A percentile compares a stretch with the other conserved stretches of the same genome.
These are phyloP conservation scores for Magnolia officinalis DNA, from an alignment of 164 flowering plant genomes.

Conservation along the genomic window DNA sequence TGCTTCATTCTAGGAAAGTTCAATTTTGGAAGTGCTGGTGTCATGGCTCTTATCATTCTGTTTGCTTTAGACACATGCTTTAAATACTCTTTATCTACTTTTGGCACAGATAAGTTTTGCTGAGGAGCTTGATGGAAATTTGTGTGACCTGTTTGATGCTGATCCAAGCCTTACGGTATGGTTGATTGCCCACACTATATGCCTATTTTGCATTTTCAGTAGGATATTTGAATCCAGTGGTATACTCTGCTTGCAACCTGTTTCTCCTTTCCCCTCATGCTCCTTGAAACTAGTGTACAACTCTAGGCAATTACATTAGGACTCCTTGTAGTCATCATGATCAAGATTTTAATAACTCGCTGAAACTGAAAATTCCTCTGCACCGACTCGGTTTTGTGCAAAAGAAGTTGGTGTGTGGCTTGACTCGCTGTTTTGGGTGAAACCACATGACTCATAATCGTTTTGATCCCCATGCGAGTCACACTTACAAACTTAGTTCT, in stretches of 20 bases:
- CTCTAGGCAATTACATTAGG: not conserved
- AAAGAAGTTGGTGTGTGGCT: not conserved
- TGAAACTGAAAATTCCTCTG: not conserved
- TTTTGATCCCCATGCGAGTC: not conserved
- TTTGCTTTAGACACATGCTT: not conserved
- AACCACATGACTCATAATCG: not conserved
- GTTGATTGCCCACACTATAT: not conserved
- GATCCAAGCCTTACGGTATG: conserved; percentile 31
- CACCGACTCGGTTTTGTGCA: not conserved
- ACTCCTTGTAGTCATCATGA: not conserved
- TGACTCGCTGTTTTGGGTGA: not conserved
- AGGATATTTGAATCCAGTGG: not conserved
- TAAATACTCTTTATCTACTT: not conserved
- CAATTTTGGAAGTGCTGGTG: too few species aligned
- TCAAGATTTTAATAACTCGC: not conserved
- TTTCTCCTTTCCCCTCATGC: not conserved
- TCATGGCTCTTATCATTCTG: not conserved
- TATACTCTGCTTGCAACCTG: not conserved
- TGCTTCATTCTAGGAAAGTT: not conserved
- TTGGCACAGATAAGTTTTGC: conserved; percentile 3
- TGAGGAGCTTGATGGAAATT: conserved; percentile 33
- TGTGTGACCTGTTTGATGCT: conserved; percentile 20
- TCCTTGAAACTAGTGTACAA: not conserved
- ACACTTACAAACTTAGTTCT: not conserved
- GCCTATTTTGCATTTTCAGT: not conserved